These are phyloP conservation scores for Pholiota microspora DNA, from an alignment of 768 basidiomycete species.

Conservation along the genomic window DNA sequence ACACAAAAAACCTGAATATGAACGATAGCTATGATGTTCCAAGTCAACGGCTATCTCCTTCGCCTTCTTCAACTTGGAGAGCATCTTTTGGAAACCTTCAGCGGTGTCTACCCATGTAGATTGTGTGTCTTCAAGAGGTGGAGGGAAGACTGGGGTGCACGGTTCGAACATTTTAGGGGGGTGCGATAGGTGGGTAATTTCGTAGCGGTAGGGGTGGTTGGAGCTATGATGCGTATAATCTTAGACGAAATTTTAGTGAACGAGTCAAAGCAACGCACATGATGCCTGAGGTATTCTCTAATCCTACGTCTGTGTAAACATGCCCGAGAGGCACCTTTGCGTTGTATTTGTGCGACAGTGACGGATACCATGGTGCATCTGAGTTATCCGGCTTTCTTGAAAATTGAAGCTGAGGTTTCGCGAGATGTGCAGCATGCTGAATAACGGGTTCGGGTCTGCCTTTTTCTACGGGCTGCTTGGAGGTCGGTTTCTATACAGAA, in stretches of 20 bases:
- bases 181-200: conserved; percentile 73
- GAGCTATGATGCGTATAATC: conserved; percentile 20
- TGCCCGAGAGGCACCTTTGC: conserved; percentile 82
- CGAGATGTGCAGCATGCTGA: conserved; percentile 70
- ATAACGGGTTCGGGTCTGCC: conserved; percentile 58
- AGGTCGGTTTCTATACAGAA: conserved; percentile 9
- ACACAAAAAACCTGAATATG: conserved; percentile 85
- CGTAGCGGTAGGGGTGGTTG: conserved; percentile 82
- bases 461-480: conserved; percentile 19
- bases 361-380: conserved; percentile 65
- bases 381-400: conserved; percentile 56
- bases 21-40: conserved; percentile 89
- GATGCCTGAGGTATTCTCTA: conserved; percentile 8
- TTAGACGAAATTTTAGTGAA: neutral
- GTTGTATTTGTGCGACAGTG: conserved; percentile 75
- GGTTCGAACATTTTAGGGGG: conserved; percentile 61
- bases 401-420: conserved; percentile 84
- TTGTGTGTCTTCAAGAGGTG: conserved; percentile 61
- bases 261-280: conserved; percentile 9
- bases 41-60: conserved; percentile 90
- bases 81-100: conserved; percentile 55
- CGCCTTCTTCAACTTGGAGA: conserved; percentile 61
- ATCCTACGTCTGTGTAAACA: conserved; percentile 22
- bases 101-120: conserved; percentile 70
- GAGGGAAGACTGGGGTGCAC: conserved; percentile 47